Base-by-base conservation (phyloP, 805 yeast genomes). In the Yamadazyma akitaensis region DNA sequence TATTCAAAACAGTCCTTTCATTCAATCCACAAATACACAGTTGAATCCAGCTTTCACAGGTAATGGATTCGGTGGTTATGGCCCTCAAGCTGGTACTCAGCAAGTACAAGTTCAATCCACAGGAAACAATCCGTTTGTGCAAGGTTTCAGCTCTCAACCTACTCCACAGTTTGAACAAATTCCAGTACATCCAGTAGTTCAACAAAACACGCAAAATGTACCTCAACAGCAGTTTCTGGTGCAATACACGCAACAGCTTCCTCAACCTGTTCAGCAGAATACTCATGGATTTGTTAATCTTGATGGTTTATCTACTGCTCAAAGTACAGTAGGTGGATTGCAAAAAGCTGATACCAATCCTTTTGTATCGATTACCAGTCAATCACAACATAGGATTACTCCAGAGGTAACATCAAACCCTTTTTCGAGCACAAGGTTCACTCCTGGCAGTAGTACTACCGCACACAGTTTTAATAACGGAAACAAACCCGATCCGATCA, bases 51-150 rank as follows among this genome's bases (percentile, higher is more conserved):
- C 69, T 3, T 71, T 64, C 51, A 80, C 84, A 5, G 85, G 84
- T 12, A 74, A 74, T 31, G 86, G 85, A 0, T 80, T 81, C 61
- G 85, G 85, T 11, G 82, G 81, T 1, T 76, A 72, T 55, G 68
- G 65, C 6, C 61, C 60, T 9, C 72, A 59, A 45, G 42, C 46
- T n/a, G 58, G 52, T 26, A 55, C 51, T 21, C 64, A 60, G 40
- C 55, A 19, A 16, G 34, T 33, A 8, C 39, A 37, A 32, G 43
- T 33, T 25, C 65, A 63, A 43, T 52, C 42, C 37, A 48, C 63
- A 32, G 58, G 61, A 8, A 38, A 51, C 18, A 58, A 59, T 51
- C 63, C 64, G 6, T 58, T 60, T 36, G 17, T 53, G 28, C 60
- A 53, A 47, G 39, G 39, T 37, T 8, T n/a, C 8, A 13, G 3